These are phyloP conservation scores for Trichophyton rubrum DNA, from an alignment of 2,329 filamentous ascomycete genomes.

Conservation along the genomic window DNA sequence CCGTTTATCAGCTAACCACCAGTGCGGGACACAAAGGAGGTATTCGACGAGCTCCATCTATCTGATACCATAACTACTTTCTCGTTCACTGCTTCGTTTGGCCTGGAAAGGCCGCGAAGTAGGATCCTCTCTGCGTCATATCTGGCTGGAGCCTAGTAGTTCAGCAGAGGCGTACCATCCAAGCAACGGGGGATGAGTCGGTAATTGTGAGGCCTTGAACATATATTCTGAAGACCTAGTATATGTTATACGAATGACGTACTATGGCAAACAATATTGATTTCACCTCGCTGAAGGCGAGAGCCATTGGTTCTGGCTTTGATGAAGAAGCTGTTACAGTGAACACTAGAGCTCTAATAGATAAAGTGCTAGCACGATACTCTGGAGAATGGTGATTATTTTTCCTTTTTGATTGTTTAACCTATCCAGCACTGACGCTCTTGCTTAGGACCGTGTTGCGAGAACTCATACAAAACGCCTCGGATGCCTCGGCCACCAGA, in stretches of 20 bases:
- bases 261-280: slow-evolving; percentile 41
- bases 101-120: not conserved
- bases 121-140: not conserved
- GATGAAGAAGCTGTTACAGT: slow-evolving; percentile 97
- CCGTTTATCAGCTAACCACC: not conserved
- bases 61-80: not conserved
- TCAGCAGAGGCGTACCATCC: not conserved
- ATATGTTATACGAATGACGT: not conserved
- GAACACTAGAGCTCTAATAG: slow-evolving; percentile 90
- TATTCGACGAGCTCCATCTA: not conserved
- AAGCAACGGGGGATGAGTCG: not conserved
- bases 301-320: slow-evolving; percentile 71
- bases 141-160: not conserved
- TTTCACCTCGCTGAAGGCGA: slow-evolving; percentile 61
- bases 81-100: not conserved
- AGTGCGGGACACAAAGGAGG: not conserved
- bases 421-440: not conserved
- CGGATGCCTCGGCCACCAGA: slow-evolving; percentile 80
- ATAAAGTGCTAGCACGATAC: slow-evolving; percentile 93
- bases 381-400: slow-evolving; percentile 79
- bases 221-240: not conserved
- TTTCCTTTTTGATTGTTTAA: not conserved
- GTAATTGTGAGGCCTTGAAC: not conserved
- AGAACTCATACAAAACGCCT: slow-evolving; percentile 97
- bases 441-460: slow-evolving; percentile 50